Evolutionary conservation across 208 protist species (phyloP), one percentile per base, ranked within the genome.

Genomic region (Crithidia sp.): DNA sequence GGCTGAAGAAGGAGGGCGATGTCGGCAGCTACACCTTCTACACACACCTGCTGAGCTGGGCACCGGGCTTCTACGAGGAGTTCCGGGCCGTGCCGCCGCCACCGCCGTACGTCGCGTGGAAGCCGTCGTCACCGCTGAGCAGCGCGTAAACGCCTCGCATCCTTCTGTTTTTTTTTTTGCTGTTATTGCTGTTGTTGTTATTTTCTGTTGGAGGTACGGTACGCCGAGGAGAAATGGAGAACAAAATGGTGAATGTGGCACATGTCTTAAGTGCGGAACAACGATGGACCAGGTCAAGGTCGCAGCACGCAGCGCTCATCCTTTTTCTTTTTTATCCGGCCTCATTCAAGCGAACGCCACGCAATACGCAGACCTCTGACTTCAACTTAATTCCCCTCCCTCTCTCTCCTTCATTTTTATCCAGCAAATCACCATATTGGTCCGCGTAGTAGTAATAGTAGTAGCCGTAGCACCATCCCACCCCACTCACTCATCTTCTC

Each of bases 11-110:
- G 37, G 91, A 96, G 79, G 70, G 79, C 28, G 88, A 91, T 62
- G 74, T 82, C 65, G 76, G 82, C 50, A 93, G 87, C 77, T 96
- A 90, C 72, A 90, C 81, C 67, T 96, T 96, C 77, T 93, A 92
- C 67, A 75, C 84, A 6, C 91, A 96, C 62, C 68, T 96, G 58
- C 89, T 96, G n/a, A 93, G 87, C 79, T 96, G 91, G 89, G 79
- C 78, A 17, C 89, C 89, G 10, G 80, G 85, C 39, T 88, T 94
- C 77, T 96, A 96, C 79, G 72, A 82, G 56, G 84, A 90, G 75
- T 77, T 73, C 39, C 64, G 71, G 8, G 79, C 59, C 4, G 57
- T 71, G 14, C 71, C 68, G 14, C 69, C 76, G n/a, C 40, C 72
- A 9, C 70, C 79, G 0, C 41, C 40, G 5, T 81, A 72, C 63